Evolutionary conservation across 192 early-diverging fungal species (phyloP), one percentile per base, ranked within the genome.

Genomic region (Mortierella alpina): DNA sequence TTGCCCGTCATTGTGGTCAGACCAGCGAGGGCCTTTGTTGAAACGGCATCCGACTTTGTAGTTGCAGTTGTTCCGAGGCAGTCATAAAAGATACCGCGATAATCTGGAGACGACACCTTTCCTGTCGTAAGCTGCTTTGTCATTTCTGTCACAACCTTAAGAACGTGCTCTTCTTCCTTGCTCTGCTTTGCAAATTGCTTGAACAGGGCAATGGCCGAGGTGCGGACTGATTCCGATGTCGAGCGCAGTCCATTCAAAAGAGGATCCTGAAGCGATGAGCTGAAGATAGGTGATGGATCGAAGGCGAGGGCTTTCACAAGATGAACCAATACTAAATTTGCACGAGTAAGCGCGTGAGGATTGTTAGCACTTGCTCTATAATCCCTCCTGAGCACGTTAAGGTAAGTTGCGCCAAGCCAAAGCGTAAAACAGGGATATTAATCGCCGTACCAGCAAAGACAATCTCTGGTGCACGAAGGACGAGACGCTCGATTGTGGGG

Each of bases 391-490:
- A 20, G 17, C 22, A 6, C 13, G 39, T 17, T 7, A 63, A 56
- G 40, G 10, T 23, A 41, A 31, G 31, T 31, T 2, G 31, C 31
- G 31, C 31, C 31, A 31, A 31, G 31, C 31, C 3, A 3, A 31
- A 31, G n/a, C 8, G 53, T 10, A 66, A 50, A 31, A 15, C 46
- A 6, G 13, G 39, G 14, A 18, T 42, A 49, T 46, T 12, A 1
- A 57, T 8, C 31, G 62, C 41, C 59, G 51, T 83, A 90, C 90
- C 73, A 76, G 82, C 84, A 52, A 96, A 85, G 44, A 92, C 90
- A 57, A 91, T 86, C 66, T 96, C 96, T 15, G 96, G 96, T 12
- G 96, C 93, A 52, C 96, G 90, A 56, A 97, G 83, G 63, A 95
- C 86, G 79, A 95, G 87, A 52, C 92, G 90, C 49, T 93, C 89